Conservation (phyloP, 768 basidiomycete species). For the Leccinum ochraceum region DNA sequence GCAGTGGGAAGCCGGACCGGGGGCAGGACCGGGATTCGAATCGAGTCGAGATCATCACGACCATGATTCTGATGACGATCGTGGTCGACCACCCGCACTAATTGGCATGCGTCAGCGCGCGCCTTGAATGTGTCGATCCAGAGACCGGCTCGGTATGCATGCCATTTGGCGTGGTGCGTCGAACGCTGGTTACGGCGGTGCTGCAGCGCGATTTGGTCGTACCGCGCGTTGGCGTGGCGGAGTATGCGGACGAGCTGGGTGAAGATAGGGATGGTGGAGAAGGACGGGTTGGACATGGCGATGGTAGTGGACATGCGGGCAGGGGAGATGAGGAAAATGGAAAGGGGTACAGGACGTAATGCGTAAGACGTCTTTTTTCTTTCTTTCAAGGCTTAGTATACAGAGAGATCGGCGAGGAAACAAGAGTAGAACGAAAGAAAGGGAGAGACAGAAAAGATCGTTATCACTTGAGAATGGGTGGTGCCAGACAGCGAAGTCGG, state of each 20-base stretch:
- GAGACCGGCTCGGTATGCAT: conserved; percentile 46
- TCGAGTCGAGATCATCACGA: not conserved
- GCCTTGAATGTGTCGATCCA: conserved; percentile 45
- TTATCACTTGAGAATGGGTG: conserved; percentile 9
- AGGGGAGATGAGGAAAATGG: not conserved
- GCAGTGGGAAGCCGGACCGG: not conserved
- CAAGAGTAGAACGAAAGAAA: not conserved
- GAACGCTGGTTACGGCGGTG: conserved; percentile 38
- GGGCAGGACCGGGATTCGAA: not conserved
- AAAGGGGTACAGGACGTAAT: not conserved
- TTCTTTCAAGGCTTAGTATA: not conserved
- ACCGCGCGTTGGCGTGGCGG: conserved; percentile 44
- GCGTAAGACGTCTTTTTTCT: not conserved
- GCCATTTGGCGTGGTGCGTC: conserved; percentile 50
- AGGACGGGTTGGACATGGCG: conserved; percentile 15
- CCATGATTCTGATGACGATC: not conserved
- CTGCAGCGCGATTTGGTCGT: conserved; percentile 38
- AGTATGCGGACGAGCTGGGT: conserved; percentile 43
- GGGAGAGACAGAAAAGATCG: not conserved
- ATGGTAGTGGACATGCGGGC: not conserved
- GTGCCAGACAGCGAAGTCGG: conserved; percentile 18
- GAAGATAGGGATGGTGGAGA: conserved; percentile 25
- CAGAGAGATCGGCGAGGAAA: not conserved
- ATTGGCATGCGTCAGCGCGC: not conserved
- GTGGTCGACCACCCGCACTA: not conserved